Base-by-base conservation (phyloP, 805 yeast species). In the Candida sithepensis region DNA sequence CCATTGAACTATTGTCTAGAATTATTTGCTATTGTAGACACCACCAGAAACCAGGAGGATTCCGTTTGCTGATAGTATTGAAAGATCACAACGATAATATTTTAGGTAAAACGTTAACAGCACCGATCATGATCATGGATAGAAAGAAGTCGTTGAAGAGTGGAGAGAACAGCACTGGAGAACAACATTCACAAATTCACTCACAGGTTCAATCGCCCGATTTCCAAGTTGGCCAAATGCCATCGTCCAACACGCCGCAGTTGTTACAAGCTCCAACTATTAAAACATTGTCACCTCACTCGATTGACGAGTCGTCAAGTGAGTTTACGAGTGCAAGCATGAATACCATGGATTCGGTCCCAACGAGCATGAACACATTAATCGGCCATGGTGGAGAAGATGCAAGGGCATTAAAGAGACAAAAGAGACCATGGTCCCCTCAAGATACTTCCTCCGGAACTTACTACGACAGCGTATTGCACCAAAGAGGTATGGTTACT, bases 1-100 rank as follows among this genome's bases (percentile, higher is more conserved):
- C 72, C 2, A 60, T 79, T 36, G 82, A 79, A 39, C 59, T 79
- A 30, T 67, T 77, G 33, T 79, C 96, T 21, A 79, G 99, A 66
- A 81, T 94, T 38, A 92, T 92, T 9, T 92, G 99, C 67, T 92
- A 94, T 65, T 94, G 98, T 69, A 81, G 98, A 54, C 99, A 94
- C 67, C 99, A 94, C 67, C 81, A 82, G 54, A 96, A 91, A 52
- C 72, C 83, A n/a, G 77, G 77, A 37, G 99, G 99, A 1, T 92
- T 91, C 71, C 81, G 80, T 59, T 70, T 87, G 36, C 67, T 88
- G 41, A 80, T 88, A 52, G 79, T 85, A 3, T 61, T 92, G 43
- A 83, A 80, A 51, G 82, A 91, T 64, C 61, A 71, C 47, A 61
- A 71, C 8, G 85, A 84, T 20, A 71, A 74, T 21, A 74, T 89